Percentiles rank a stretch among this genome's conserved stretches.
Conservation (phyloP, 192 early-diverging fungal genomes). For the Geranomyces michiganensis region DNA sequence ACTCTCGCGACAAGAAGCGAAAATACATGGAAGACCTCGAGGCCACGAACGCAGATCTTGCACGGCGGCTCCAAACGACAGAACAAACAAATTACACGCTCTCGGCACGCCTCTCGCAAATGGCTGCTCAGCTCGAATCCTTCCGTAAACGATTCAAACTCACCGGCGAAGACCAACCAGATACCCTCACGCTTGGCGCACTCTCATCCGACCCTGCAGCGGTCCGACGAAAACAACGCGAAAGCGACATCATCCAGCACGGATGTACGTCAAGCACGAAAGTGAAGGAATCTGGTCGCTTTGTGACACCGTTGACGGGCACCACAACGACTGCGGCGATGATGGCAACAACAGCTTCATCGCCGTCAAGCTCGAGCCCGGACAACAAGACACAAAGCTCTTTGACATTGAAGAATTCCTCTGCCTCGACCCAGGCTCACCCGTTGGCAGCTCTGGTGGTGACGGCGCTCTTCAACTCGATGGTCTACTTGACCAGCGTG, state of each 20-base stretch:
- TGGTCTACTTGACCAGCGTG: slow-evolving; percentile 23
- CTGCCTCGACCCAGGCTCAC: slow-evolving; percentile 33
- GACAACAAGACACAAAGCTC: background rate
- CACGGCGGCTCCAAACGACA: slow-evolving; percentile 13
- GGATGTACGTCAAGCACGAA: slow-evolving; percentile 34
- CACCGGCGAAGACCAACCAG: background rate
- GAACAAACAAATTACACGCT: slow-evolving; percentile 29
- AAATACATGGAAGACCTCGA: slow-evolving; percentile 59
- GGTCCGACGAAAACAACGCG: slow-evolving; percentile 17
- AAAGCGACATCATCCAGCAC: slow-evolving; percentile 24
- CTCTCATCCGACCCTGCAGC: slow-evolving; percentile 38
- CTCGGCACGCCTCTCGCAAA: slow-evolving; percentile 13
- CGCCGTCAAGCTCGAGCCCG: slow-evolving; percentile 18
- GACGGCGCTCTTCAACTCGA: slow-evolving; percentile 25
- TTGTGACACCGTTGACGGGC: background rate
- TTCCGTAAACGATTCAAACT: slow-evolving; percentile 28
- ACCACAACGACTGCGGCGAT: background rate
- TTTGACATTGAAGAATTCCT: slow-evolving; percentile 23
- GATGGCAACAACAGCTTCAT: background rate
- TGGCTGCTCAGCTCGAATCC: slow-evolving; percentile 28
- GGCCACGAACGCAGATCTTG: slow-evolving; percentile 28
- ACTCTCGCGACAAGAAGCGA: slow-evolving; percentile 76
- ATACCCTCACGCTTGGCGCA: slow-evolving; percentile 25
- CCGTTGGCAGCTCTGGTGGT: slow-evolving; percentile 24
- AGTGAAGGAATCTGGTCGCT: slow-evolving; percentile 9